Evolutionary conservation across 768 basidiomycete species (phyloP).

Genomic region (Xerocomellus dryophilus): DNA sequence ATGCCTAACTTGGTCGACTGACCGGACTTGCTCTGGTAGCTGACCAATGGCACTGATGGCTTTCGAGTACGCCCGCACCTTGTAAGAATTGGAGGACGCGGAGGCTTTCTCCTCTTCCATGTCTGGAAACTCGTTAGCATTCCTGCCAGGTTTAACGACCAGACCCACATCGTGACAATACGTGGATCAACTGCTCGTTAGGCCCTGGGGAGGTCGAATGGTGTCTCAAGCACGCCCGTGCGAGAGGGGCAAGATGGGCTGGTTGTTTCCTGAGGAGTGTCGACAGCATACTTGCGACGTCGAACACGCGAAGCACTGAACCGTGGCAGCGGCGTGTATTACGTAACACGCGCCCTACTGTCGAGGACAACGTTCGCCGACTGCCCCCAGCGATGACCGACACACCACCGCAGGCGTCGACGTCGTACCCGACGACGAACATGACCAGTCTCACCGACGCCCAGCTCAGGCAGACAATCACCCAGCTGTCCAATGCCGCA

Average conservation of each 20-base stretch:
- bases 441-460: conserved; percentile 54
- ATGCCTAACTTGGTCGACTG: conserved; percentile 39
- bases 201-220: conserved; percentile 24
- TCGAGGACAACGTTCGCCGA: neutral
- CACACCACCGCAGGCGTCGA: conserved; percentile 26
- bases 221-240: conserved; percentile 11
- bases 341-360: conserved; percentile 29
- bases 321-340: conserved; percentile 5
- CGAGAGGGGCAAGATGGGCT: neutral
- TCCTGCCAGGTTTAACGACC: neutral
- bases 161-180: conserved; percentile 42
- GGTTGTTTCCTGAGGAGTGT: conserved; percentile 7
- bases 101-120: conserved; percentile 42
- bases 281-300: conserved; percentile 20
- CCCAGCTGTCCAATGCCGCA: conserved; percentile 45
- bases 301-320: neutral
- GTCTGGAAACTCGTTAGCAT: conserved; percentile 25
- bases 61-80: conserved; percentile 47
- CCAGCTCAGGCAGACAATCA: conserved; percentile 62
- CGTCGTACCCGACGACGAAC: conserved; percentile 32
- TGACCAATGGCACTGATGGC: conserved; percentile 44
- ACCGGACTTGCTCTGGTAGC: conserved; percentile 42
- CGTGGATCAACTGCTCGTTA: conserved; percentile 39
- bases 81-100: conserved; percentile 41
- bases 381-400: conserved; percentile 25